phyloP scores from a whole-genome alignment of 768 basidiomycete genomes.

The Boletus patriciae region DNA sequence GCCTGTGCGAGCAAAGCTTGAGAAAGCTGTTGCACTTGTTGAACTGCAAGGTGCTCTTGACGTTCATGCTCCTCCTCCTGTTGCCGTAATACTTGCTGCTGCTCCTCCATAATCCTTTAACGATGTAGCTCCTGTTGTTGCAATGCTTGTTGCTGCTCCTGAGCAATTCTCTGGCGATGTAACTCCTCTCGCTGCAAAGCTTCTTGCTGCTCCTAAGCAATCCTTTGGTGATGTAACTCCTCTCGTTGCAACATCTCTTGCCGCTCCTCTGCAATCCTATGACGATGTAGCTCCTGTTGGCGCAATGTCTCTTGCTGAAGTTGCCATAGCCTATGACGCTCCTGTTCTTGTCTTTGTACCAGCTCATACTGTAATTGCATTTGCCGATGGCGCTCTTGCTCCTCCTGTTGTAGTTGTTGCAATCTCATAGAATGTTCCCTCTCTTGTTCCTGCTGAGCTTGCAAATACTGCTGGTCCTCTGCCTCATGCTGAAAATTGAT shows the following conservation, averaged over 20 bases:
- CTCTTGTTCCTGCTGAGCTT: background rate
- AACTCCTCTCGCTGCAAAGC: background rate
- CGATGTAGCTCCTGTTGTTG: no score
- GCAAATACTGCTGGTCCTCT: background rate
- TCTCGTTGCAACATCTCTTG: background rate
- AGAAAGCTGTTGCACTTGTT: background rate
- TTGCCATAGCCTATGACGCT: background rate
- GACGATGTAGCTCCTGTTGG: background rate
- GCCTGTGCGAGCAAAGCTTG: background rate
- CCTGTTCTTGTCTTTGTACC: background rate
- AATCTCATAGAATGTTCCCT: background rate
- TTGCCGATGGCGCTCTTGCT: background rate
- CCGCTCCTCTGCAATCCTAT: background rate
- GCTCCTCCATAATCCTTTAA: no score
- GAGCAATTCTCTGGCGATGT: background rate
- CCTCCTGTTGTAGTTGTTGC: background rate
- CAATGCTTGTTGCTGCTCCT: no score
- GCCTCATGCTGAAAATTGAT: background rate
- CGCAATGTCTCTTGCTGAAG: background rate
- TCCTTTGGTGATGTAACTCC: background rate
- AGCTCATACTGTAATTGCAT: background rate
- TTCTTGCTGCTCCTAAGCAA: background rate
- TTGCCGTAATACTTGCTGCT: no score
- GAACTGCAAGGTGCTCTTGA: no score
- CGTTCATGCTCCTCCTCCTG: no score